Percentiles rank a stretch among this genome's conserved stretches.
These are phyloP conservation scores for Tulasnella calospora DNA, from an alignment of 768 basidiomycete species.

Conservation along the genomic window DNA sequence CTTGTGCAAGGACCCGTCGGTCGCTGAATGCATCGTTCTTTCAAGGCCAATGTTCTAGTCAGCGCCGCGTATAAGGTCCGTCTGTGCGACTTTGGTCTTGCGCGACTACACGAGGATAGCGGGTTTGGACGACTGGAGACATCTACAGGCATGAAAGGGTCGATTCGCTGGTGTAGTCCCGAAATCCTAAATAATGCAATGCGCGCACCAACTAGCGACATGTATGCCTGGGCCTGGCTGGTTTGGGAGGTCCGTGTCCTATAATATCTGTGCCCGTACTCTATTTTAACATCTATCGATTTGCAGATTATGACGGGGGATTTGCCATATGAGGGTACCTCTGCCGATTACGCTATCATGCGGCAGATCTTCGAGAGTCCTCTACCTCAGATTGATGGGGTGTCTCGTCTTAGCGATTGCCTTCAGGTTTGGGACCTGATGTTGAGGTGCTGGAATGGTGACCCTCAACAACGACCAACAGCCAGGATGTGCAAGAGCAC, in stretches of 20 bases:
- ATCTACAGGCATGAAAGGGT: neutral
- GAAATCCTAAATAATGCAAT: neutral
- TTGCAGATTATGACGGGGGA: neutral
- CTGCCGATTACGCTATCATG: neutral
- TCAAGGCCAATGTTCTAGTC: neutral
- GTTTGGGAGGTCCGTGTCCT: neutral
- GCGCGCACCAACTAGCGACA: neutral
- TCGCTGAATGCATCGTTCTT: neutral
- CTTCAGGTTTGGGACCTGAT: neutral
- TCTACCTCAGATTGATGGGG: neutral
- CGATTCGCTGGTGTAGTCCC: neutral
- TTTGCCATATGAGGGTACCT: neutral
- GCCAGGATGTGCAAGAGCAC: neutral
- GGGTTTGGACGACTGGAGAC: neutral
- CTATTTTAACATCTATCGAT: neutral
- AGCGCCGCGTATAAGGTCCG: neutral
- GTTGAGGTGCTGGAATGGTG: neutral
- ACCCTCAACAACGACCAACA: neutral
- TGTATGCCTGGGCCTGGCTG: neutral
- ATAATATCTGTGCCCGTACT: neutral
- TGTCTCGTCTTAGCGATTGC: neutral
- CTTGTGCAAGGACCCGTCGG: neutral
- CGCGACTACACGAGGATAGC: neutral
- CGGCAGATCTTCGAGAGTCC: neutral
- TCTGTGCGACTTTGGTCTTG: neutral